Percentiles rank a stretch among this genome's conserved stretches.
Evolutionary conservation across 371 early-diverging fungal genomes (phyloP).

Genomic region (Mortierella sp.): DNA sequence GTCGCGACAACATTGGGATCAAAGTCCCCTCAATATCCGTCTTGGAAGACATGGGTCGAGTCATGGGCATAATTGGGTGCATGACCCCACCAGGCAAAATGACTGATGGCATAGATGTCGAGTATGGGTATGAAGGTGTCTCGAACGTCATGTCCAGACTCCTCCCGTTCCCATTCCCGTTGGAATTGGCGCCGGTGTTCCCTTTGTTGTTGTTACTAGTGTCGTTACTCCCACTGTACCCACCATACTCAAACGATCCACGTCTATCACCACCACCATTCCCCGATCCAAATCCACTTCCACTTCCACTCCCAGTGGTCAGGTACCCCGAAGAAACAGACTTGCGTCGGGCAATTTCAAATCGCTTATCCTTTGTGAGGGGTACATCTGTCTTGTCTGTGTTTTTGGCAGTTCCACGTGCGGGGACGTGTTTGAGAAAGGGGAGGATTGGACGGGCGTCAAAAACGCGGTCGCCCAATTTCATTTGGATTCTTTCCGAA

Average conservation of each 20-base stretch:
- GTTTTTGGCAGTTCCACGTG: conserved; percentile 23
- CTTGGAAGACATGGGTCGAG: conserved; percentile 27
- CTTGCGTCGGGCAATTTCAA: conserved; percentile 36
- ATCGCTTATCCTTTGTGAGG: conserved; percentile 34
- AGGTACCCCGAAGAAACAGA: conserved; percentile 41
- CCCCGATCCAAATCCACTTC: background rate
- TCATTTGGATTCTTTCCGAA: conserved; percentile 21
- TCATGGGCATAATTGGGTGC: conserved; percentile 20
- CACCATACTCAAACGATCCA: background rate
- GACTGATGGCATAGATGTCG: conserved; percentile 31
- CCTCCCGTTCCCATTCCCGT: background rate
- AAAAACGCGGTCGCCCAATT: conserved; percentile 29
- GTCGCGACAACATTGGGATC: conserved; percentile 19
- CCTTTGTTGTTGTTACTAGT: background rate
- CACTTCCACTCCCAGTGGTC: background rate
- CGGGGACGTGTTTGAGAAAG: conserved; percentile 32
- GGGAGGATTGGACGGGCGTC: conserved; percentile 36
- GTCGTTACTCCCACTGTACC: background rate
- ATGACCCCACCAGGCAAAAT: conserved; percentile 3
- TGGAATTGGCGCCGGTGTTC: background rate
- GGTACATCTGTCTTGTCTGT: conserved; percentile 25
- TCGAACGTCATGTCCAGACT: conserved; percentile 19
- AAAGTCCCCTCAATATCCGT: conserved; percentile 32
- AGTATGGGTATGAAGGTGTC: conserved; percentile 12
- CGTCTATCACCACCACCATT: background rate